Evolutionary conservation across 768 basidiomycete genomes (phyloP).

Genomic region (Strobilomyces dryophilus): DNA sequence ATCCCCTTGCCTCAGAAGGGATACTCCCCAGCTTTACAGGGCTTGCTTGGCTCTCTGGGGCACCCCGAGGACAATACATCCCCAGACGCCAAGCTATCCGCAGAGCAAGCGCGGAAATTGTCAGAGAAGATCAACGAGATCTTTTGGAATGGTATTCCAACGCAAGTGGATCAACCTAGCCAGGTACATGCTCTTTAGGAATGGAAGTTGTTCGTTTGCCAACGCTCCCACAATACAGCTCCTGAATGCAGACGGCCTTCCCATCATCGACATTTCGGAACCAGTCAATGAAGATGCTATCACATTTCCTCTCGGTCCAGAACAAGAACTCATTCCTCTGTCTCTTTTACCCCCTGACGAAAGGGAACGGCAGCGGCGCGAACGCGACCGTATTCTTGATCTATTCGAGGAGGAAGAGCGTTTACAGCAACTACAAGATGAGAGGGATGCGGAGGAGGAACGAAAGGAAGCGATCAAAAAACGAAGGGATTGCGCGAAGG

Average conservation of each 20-base stretch:
- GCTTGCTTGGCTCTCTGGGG: conserved; percentile 36
- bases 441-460: conserved; percentile 37
- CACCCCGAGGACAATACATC: conserved; percentile 10
- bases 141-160: conserved; percentile 37
- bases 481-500: conserved; percentile 44
- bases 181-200: conserved; percentile 48
- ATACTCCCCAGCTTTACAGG: conserved; percentile 34
- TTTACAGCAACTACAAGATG: conserved; percentile 38
- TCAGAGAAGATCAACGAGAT: conserved; percentile 60
- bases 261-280: conserved; percentile 75
- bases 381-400: conserved; percentile 64
- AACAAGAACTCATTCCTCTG: conserved; percentile 45
- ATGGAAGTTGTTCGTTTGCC: conserved; percentile 19
- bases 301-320: conserved; percentile 26
- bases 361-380: conserved; percentile 47
- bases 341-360: conserved; percentile 42
- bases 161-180: conserved; percentile 49
- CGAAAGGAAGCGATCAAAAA: conserved; percentile 47
- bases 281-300: conserved; percentile 34
- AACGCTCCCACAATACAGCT: conserved; percentile 39
- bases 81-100: conserved; percentile 31
- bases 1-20: conserved; percentile 6
- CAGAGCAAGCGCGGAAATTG: conserved; percentile 49
- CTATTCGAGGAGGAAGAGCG: conserved; percentile 68
- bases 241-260: conserved; percentile 73